These are phyloP conservation scores for Penicillium alfredii DNA, from an alignment of 495 filamentous ascomycete species.

Conservation along the genomic window DNA sequence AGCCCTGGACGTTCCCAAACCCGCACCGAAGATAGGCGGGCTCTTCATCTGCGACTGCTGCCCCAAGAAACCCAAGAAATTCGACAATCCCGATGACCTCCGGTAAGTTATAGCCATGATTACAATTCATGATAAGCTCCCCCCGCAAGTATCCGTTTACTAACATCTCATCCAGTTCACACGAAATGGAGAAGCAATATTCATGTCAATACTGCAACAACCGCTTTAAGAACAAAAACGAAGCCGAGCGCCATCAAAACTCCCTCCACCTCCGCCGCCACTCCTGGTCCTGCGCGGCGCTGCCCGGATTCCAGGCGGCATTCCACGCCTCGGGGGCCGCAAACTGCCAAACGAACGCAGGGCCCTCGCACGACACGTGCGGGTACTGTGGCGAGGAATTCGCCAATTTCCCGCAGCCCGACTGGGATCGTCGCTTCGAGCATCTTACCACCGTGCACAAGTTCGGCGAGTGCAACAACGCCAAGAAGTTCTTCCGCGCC, in stretches of 20 bases:
- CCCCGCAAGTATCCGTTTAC: too few species aligned
- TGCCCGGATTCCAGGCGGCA: slow-evolving; percentile 68
- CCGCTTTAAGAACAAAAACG: slow-evolving; percentile 99
- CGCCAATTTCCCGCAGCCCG: slow-evolving; percentile 56
- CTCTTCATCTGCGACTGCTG: slow-evolving; percentile 91
- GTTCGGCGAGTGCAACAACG: slow-evolving; percentile 95
- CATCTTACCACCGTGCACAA: slow-evolving; percentile 91
- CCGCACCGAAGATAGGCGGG: slow-evolving; percentile 33
- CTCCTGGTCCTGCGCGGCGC: slow-evolving; percentile 93
- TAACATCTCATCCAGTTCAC: slow-evolving; percentile 42
- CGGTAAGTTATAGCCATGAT: slow-evolving; percentile 65
- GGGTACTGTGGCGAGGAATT: slow-evolving; percentile 97
- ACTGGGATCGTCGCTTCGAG: slow-evolving; percentile 80
- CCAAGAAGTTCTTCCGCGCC: slow-evolving; percentile 96
- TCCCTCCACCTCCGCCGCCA: slow-evolving; percentile 92
- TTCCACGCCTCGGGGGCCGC: slow-evolving; percentile 68
- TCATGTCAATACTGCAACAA: slow-evolving; percentile 87
- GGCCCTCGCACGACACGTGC: slow-evolving; percentile 63
- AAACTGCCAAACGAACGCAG: slow-evolving; percentile 30
- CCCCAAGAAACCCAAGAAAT: slow-evolving; percentile 98
- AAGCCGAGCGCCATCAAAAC: slow-evolving; percentile 96
- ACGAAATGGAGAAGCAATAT: slow-evolving; percentile 95
- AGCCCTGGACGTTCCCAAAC: slow-evolving; percentile 25
- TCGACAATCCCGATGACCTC: slow-evolving; percentile 78
- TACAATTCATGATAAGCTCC: too few species aligned